Evolutionary conservation across 2,329 filamentous ascomycete genomes (phyloP).

Genomic region (Aspergillus pseudoviridinutans): DNA sequence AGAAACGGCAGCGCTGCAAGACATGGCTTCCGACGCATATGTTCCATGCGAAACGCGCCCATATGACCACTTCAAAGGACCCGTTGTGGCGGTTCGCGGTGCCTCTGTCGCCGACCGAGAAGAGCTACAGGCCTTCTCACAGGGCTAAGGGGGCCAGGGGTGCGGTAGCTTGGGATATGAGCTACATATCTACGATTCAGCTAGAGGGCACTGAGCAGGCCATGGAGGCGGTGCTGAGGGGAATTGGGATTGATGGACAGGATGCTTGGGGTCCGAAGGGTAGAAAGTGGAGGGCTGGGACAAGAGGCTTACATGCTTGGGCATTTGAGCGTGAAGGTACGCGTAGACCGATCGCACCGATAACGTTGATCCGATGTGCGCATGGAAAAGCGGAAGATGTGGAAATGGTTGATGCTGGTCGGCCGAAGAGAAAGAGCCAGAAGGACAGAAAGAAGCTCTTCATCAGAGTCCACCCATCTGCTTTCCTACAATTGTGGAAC

Average conservation of each 20-base stretch:
- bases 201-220: conserved; percentile 64
- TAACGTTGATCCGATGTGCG: conserved; percentile 72
- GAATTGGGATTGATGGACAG: conserved; percentile 57
- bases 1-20: conserved; percentile 81
- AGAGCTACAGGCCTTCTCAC: conserved; percentile 84
- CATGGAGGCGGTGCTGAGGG: conserved; percentile 63
- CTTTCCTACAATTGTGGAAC: conserved; percentile 62
- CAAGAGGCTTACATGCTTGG: conserved; percentile 56
- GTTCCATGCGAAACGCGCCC: conserved; percentile 88
- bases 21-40: conserved; percentile 93
- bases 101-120: conserved; percentile 79
- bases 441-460: conserved; percentile 54
- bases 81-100: conserved; percentile 89
- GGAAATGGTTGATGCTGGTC: conserved; percentile 32
- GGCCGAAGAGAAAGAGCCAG: conserved; percentile 21
- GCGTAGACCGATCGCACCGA: conserved; percentile 63
- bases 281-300: conserved; percentile 66
- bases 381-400: conserved; percentile 28
- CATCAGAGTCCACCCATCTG: conserved; percentile 76
- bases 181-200: conserved; percentile 84
- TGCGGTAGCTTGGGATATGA: conserved; percentile 85
- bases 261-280: conserved; percentile 62
- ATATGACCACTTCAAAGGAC: conserved; percentile 73
- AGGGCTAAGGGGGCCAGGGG: conserved; percentile 71
- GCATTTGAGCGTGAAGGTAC: conserved; percentile 52